Base-by-base conservation (phyloP, 2,329 filamentous ascomycete genomes). In the Hypomyces rosellus region DNA sequence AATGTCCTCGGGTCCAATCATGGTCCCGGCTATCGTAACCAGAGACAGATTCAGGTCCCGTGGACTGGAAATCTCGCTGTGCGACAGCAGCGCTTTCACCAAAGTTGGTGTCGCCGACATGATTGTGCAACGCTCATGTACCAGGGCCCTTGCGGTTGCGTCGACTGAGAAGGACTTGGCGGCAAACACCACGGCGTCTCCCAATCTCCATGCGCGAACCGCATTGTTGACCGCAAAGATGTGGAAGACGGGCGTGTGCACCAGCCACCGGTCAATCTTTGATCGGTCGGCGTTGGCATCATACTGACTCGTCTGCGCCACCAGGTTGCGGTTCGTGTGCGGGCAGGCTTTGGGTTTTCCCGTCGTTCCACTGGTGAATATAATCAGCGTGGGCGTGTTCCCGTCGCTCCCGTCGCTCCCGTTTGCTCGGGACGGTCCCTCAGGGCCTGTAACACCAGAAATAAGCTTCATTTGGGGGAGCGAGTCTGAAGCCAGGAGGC, bases 301-400 rank as follows among this genome's bases (percentile, higher is more conserved):
- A 49, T 69, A 68, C 45, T 67, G 61, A 52, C 64, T 60, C 13
- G 62, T 64, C 50, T 68, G 64, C 1, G 69, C 67, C 7, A 69
- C 61, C n/a, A 72, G 49, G 50, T 72, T 74, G 30, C 61, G 54
- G 55, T 67, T 65, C 5, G 69, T 71, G 52, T 74, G 67, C 13
- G 65, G 63, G 50, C 72, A 75, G 44, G 68, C 72, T 55, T 77
- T 77, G 5, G 74, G 72, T 0, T 67, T 58, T 5, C 70, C 72
- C 0, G 73, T 75, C n/a, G 73, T 77, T 16, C 74, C 74, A 54
- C 73, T 75, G 16, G 73, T 76, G 59, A 76, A 76, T 33, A 75
- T 62, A 44, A 76, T 67, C 39, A 74, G 61, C 5, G 67, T 66
- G 6, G 58, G 63, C 45, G 65, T 60, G 33, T 57, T 47, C 13